These are phyloP conservation scores for Mortierella polycephala DNA, from an alignment of 371 early-diverging fungal species.

Conservation along the genomic window DNA sequence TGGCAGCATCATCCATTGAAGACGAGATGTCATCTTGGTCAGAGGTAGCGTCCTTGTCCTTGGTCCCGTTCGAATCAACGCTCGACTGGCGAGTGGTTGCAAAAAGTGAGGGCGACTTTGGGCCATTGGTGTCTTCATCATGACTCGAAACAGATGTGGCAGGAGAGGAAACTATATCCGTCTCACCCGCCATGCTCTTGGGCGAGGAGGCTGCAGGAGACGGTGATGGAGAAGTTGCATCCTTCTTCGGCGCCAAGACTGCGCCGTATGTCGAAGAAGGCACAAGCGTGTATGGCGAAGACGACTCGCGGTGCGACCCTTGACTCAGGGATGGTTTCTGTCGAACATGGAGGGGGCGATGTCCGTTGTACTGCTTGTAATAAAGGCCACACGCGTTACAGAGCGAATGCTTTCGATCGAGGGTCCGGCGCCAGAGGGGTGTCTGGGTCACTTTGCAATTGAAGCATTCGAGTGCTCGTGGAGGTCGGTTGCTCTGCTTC, in stretches of 20 bases:
- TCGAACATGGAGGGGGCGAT: conserved; percentile 72
- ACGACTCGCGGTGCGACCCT: conserved; percentile 27
- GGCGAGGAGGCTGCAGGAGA: conserved; percentile 12
- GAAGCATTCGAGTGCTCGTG: conserved; percentile 81
- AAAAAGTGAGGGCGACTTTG: neutral
- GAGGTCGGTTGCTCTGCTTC: conserved; percentile 57
- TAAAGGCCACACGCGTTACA: conserved; percentile 89
- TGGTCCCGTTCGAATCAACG: neutral
- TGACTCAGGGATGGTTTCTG: conserved; percentile 60
- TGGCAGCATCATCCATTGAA: too few relatives aligned
- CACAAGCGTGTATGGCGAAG: conserved; percentile 30
- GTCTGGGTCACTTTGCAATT: conserved; percentile 84
- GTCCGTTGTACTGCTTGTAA: conserved; percentile 78
- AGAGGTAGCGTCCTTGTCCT: neutral
- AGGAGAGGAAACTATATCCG: conserved; percentile 8
- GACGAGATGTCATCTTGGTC: neutral
- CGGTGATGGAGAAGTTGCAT: conserved; percentile 8
- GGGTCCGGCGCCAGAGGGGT: conserved; percentile 84
- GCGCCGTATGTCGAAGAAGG: conserved; percentile 14
- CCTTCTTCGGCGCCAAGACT: conserved; percentile 30
- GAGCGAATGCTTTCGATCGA: conserved; percentile 77
- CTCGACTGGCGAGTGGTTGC: neutral
- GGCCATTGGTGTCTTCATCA: neutral
- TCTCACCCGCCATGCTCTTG: conserved; percentile 19
- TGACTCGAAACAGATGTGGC: neutral